Evolutionary conservation across 345 rosid species (phyloP).

Genomic region (Arabidopsis thaliana): TAIR10.1 NC_003071.7:18408001-18408500

Average conservation of each 20-base stretch:
- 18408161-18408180: slow-evolving; percentile 23
- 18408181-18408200: slow-evolving; percentile 6
- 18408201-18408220: slow-evolving; percentile 24
- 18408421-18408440: slow-evolving; percentile 44
- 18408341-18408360: slow-evolving; percentile 34
- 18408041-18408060: slow-evolving; percentile 15
- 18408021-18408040: neutral
- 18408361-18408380: slow-evolving; percentile 24
- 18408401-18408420: slow-evolving; percentile 29
- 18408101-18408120: slow-evolving; percentile 5
- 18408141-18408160: slow-evolving; percentile 16
- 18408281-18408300: neutral
- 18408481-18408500: neutral
- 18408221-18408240: slow-evolving; percentile 1
- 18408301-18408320: slow-evolving; percentile 22
- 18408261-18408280: slow-evolving; percentile 41
- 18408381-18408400: slow-evolving; percentile 37
- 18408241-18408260: slow-evolving; percentile 5
- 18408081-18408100: neutral
- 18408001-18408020: slow-evolving; percentile 23
- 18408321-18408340: slow-evolving; percentile 17
- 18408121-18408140: slow-evolving; percentile 23
- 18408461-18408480: slow-evolving; percentile 45
- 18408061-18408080: neutral
- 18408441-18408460: slow-evolving; percentile 35